Conservation (phyloP, 495 filamentous ascomycete species). For the Penicillium canescens region DNA sequence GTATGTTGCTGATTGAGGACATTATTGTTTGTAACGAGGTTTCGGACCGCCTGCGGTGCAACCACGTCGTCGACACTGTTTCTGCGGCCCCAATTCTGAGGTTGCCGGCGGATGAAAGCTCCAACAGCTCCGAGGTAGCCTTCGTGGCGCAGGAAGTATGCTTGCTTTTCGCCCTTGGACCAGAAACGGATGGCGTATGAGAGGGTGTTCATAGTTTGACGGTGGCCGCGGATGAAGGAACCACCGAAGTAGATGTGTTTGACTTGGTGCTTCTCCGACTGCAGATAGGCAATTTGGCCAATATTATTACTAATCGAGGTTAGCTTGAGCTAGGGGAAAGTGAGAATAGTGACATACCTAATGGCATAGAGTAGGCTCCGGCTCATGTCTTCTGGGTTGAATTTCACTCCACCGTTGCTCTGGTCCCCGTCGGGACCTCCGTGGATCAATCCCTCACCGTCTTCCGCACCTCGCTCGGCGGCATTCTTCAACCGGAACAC, state of each 20-base stretch:
- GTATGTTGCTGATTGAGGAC: conserved; percentile 16
- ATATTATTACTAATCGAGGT: conserved; percentile 80
- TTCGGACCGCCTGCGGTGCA: conserved; percentile 33
- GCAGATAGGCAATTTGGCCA: conserved; percentile 93
- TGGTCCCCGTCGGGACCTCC: conserved; percentile 38
- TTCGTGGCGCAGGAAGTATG: conserved; percentile 94
- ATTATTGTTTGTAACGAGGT: conserved; percentile 19
- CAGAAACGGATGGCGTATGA: conserved; percentile 96
- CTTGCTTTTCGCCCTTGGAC: conserved; percentile 90
- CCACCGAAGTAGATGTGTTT: conserved; percentile 97
- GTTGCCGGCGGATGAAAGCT: conserved; percentile 89
- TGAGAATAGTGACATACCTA: conserved; percentile 44
- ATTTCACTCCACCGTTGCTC: conserved; percentile 36
- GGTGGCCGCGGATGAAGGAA: conserved; percentile 93
- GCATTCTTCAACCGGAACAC: conserved; percentile 83
- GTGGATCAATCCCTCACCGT: conserved; percentile 62
- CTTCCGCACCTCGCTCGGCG: conserved; percentile 76
- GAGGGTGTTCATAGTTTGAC: conserved; percentile 95
- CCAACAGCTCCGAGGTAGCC: conserved; percentile 97
- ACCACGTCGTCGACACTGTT: conserved; percentile 62
- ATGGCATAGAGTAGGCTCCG: conserved; percentile 79
- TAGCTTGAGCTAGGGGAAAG: conserved; percentile 9
- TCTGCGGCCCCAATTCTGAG: conserved; percentile 86
- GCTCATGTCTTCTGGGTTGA: conserved; percentile 66
- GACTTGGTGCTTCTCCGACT: conserved; percentile 87